Evolutionary conservation across 208 protist species (phyloP).

Genomic region (Leishmania major): DNA sequence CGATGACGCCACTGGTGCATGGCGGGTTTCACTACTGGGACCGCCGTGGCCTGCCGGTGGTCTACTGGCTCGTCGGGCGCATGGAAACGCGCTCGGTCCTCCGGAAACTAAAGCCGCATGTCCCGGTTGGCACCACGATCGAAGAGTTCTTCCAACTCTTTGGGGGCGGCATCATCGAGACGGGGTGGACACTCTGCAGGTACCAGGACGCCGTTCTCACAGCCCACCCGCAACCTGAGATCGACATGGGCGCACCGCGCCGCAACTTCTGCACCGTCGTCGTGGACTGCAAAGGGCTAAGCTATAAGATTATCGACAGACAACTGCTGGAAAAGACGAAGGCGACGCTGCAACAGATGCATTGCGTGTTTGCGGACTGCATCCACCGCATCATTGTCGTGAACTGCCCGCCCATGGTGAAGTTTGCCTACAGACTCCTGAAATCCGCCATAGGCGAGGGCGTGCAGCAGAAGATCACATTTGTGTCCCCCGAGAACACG

Average conservation of each 20-base stretch:
- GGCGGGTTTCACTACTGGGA: constrained; percentile 64
- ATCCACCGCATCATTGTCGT: constrained; percentile 63
- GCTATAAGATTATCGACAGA: constrained; percentile 66
- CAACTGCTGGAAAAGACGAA: constrained; percentile 60
- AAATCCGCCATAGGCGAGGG: constrained; percentile 47
- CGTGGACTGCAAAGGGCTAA: constrained; percentile 54
- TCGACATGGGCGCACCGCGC: constrained; percentile 34
- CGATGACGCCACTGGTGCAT: constrained; percentile 33
- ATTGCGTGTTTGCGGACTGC: constrained; percentile 53
- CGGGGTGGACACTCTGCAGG: constrained; percentile 40
- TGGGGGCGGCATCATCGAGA: constrained; percentile 35
- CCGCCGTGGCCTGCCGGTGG: constrained; percentile 50
- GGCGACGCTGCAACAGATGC: constrained; percentile 39
- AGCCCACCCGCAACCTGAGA: constrained; percentile 31
- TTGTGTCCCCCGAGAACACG: constrained; percentile 51
- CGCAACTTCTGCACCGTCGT: constrained; percentile 54
- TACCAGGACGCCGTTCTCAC: constrained; percentile 47
- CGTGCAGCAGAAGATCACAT: constrained; percentile 57
- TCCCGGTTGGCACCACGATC: constrained; percentile 38
- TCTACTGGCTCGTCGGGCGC: constrained; percentile 44
- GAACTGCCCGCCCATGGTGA: constrained; percentile 70
- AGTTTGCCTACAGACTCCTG: constrained; percentile 64
- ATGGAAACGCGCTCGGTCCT: constrained; percentile 39
- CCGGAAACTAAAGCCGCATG: constrained; percentile 38
- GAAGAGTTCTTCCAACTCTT: constrained; percentile 41